Conservation (phyloP, 441 rosid genomes). For the Sinapis alba region DNA sequence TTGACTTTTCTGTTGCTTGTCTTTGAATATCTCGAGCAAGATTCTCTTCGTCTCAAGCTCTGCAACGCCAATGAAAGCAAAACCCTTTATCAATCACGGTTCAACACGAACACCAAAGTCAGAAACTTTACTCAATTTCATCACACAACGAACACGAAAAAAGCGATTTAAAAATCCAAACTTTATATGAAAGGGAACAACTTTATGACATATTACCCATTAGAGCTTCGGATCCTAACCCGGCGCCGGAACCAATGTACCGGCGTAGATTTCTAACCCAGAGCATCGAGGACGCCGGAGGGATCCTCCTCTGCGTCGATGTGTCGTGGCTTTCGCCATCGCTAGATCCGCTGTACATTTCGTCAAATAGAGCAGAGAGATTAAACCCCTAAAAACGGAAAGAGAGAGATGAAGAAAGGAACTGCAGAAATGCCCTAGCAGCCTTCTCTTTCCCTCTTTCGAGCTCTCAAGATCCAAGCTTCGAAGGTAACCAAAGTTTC, state of each 20-base stretch:
- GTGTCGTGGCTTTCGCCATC: constrained; percentile 94
- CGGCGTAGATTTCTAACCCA: constrained; percentile 96
- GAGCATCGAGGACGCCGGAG: constrained; percentile 90
- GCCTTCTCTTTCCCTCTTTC: constrained; percentile 25
- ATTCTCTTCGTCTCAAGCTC: constrained; percentile 99
- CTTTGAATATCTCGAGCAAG: constrained; percentile 95
- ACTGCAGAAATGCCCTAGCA: constrained; percentile 32
- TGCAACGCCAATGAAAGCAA: constrained; percentile 33
- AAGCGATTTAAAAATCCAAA: neutral
- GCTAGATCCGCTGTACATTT: constrained; percentile 76
- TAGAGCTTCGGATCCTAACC: constrained; percentile 88
- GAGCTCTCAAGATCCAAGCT: constrained; percentile 31
- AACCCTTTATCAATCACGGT: neutral
- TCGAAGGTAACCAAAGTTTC: constrained; percentile 33
- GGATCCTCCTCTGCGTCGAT: constrained; percentile 81
- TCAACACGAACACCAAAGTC: neutral
- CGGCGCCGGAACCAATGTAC: constrained; percentile 92
- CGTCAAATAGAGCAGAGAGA: constrained; percentile 15
- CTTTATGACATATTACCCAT: constrained; percentile 72
- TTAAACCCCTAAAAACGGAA: neutral
- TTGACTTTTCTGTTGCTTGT: constrained; percentile 89
- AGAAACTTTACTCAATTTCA: neutral
- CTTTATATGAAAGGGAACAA: neutral
- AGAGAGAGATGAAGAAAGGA: constrained; percentile 2
- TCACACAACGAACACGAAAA: constrained; percentile 18